These are phyloP conservation scores for Cyberlindnera mycetangii DNA, from an alignment of 805 yeast genomes.

Conservation along the genomic window DNA sequence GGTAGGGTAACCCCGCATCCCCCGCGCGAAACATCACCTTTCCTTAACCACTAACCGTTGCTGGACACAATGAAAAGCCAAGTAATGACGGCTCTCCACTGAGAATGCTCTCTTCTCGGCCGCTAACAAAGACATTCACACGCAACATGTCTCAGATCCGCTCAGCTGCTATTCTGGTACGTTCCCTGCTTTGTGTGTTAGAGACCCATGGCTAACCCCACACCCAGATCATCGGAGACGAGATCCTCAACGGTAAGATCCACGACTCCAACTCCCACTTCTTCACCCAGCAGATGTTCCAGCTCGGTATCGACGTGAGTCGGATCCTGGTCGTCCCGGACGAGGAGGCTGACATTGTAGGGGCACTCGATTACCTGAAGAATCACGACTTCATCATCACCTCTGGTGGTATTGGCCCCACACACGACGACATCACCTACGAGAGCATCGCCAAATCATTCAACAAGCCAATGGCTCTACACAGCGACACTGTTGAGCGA, in stretches of 20 bases:
- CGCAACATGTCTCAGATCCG: constrained; percentile 10
- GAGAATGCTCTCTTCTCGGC: background rate
- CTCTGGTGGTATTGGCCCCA: constrained; percentile 70
- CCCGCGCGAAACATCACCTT: background rate
- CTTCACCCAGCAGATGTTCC: constrained; percentile 71
- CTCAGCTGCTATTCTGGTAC: constrained; percentile 16
- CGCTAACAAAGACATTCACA: background rate
- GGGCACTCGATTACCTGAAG: constrained; percentile 44
- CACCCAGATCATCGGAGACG: constrained; percentile 67
- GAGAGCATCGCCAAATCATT: constrained; percentile 68
- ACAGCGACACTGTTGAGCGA: constrained; percentile 53
- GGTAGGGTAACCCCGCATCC: too few relatives aligned
- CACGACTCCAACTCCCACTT: constrained; percentile 71
- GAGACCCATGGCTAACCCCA: constrained; percentile 7
- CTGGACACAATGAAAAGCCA: too few relatives aligned
- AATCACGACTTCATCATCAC: constrained; percentile 52
- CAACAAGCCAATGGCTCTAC: constrained; percentile 45
- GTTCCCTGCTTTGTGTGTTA: background rate
- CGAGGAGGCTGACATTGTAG: constrained; percentile 60
- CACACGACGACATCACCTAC: constrained; percentile 89
- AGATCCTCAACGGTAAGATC: constrained; percentile 82
- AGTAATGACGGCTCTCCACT: background rate
- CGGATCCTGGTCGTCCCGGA: constrained; percentile 77
- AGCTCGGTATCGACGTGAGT: constrained; percentile 61
- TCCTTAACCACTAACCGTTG: too few relatives aligned